phyloP scores from a whole-genome alignment of 2,329 filamentous ascomycete species.

The Emmonsiellopsis sp. region DNA sequence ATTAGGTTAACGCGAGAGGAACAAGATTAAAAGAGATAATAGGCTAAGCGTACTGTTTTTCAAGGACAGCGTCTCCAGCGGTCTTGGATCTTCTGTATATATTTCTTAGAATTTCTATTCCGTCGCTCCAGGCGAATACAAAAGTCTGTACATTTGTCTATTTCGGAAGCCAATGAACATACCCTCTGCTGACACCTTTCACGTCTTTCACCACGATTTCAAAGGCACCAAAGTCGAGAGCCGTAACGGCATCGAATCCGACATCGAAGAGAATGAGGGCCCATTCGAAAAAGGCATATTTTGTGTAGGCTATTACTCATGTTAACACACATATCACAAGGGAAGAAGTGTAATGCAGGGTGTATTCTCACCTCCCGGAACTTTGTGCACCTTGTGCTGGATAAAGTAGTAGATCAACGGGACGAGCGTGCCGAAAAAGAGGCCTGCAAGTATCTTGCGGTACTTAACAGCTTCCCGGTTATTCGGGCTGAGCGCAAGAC shows the following conservation, averaged over 20 bases:
- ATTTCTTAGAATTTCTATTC: conserved; percentile 28
- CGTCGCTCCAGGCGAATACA: conserved; percentile 26
- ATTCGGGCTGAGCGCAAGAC: conserved; percentile 75
- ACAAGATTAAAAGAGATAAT: conserved; percentile 16
- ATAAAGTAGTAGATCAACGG: conserved; percentile 96
- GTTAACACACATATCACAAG: conserved; percentile 11
- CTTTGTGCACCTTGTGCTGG: conserved; percentile 92
- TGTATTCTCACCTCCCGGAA: conserved; percentile 68
- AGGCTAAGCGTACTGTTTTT: conserved; percentile 61
- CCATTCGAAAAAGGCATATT: conserved; percentile 98
- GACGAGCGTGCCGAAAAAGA: conserved; percentile 85
- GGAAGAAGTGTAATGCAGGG: not conserved
- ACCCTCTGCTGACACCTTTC: conserved; percentile 91
- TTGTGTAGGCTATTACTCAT: conserved; percentile 72
- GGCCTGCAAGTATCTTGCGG: conserved; percentile 70
- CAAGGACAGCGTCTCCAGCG: conserved; percentile 42
- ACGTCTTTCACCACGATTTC: conserved; percentile 83
- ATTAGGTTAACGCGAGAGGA: conserved; percentile 3
- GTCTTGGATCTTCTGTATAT: conserved; percentile 42
- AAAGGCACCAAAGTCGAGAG: conserved; percentile 80
- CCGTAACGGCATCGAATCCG: conserved; percentile 89
- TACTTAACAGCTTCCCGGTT: conserved; percentile 79
- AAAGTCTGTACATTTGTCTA: conserved; percentile 56
- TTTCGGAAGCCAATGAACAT: conserved; percentile 91
- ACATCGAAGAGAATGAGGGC: conserved; percentile 89